Percentiles rank a stretch among this genome's conserved stretches.
Conservation (phyloP, 2,329 filamentous ascomycete genomes). For the Thelonectria rubi region DNA sequence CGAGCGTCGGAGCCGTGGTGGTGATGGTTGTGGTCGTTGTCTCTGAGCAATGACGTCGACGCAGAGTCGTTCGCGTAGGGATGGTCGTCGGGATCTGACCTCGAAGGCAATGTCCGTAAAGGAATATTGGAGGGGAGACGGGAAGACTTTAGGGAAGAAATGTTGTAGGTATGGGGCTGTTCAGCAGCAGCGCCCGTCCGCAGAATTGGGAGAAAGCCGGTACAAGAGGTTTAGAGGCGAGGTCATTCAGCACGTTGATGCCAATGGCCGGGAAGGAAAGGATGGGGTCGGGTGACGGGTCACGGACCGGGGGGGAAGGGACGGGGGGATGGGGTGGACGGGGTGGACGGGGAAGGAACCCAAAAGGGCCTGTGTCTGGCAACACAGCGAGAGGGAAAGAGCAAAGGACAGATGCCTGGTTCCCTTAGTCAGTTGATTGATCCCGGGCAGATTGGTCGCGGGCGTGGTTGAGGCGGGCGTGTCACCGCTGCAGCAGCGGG, state of each 20-base stretch:
- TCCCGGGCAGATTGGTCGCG: conserved; percentile 7
- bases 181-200: conserved; percentile 76
- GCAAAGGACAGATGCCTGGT: conserved; percentile 19
- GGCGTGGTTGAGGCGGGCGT: conserved; percentile 19
- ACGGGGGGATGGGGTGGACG: conserved; percentile 1
- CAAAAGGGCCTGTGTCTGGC: conserved; percentile 34
- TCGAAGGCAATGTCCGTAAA: conserved; percentile 74
- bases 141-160: conserved; percentile 77
- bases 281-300: conserved; percentile 46
- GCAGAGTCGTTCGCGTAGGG: conserved; percentile 53
- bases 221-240: conserved; percentile 37
- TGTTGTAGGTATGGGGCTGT: conserved; percentile 84
- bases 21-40: conserved; percentile 57
- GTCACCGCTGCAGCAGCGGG: conserved; percentile 25
- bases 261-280: conserved; percentile 37
- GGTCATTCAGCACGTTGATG: conserved; percentile 44
- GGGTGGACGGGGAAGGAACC: conserved; percentile 18
- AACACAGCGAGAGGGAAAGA: conserved; percentile 5
- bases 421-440: conserved; percentile 27
- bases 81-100: conserved; percentile 48
- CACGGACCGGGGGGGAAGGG: conserved; percentile 29
- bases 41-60: conserved; percentile 49
- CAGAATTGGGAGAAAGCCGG: conserved; percentile 51
- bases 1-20: conserved; percentile 55
- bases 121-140: conserved; percentile 87